Evolutionary conservation across 768 basidiomycete species (phyloP).

Genomic region (Clitopilus passeckerianus): DNA sequence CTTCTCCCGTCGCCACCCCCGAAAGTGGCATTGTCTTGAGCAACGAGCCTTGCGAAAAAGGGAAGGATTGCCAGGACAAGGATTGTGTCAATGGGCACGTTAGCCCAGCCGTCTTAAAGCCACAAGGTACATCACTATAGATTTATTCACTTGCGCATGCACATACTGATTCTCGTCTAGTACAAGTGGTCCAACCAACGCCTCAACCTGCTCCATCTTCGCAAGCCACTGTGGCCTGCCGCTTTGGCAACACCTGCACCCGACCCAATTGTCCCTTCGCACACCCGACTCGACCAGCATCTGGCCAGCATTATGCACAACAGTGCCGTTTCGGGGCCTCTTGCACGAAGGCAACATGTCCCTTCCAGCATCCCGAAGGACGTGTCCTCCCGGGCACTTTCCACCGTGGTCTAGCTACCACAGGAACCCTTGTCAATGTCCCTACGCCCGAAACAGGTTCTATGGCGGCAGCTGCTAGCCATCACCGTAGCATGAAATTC

Average conservation of each 20-base stretch:
- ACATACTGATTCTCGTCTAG: slow-evolving; percentile 8
- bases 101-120: slow-evolving; percentile 75
- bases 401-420: slow-evolving; percentile 68
- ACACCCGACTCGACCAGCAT: slow-evolving; percentile 48
- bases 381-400: slow-evolving; percentile 76
- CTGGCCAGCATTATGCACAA: slow-evolving; percentile 29
- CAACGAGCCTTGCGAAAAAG: slow-evolving; percentile 88
- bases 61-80: slow-evolving; percentile 86
- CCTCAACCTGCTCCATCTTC: slow-evolving; percentile 25
- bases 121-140: slow-evolving; percentile 41
- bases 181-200: slow-evolving; percentile 31
- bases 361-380: slow-evolving; percentile 89
- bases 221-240: slow-evolving; percentile 42
- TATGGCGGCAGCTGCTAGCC: slow-evolving; percentile 55
- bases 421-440: slow-evolving; percentile 58
- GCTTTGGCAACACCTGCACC: slow-evolving; percentile 69
- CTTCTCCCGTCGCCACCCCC: slow-evolving; percentile 92
- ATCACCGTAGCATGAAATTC: slow-evolving; percentile 68
- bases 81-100: slow-evolving; percentile 92
- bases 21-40: slow-evolving; percentile 95
- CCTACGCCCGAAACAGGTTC: slow-evolving; percentile 60
- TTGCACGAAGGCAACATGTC: slow-evolving; percentile 83
- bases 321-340: slow-evolving; percentile 81
- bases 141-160: slow-evolving; percentile 2
- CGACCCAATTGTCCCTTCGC: slow-evolving; percentile 63